A percentile compares a stretch with the other conserved stretches of the same genome.
These are phyloP conservation scores for Ogataea salicorniae DNA, from an alignment of 805 yeast genomes.

Conservation along the genomic window DNA sequence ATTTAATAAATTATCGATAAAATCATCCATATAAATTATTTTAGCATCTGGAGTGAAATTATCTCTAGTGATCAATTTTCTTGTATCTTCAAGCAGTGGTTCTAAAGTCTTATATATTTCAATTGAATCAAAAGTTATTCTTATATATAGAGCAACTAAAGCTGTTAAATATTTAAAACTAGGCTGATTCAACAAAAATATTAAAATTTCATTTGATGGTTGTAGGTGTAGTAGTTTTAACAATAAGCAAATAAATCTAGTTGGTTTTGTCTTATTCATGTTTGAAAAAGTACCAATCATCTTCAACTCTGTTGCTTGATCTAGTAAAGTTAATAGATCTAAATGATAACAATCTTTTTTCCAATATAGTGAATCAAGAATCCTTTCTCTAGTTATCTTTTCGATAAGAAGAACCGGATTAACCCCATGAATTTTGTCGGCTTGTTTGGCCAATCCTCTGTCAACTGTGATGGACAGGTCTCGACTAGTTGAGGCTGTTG, in stretches of 20 bases:
- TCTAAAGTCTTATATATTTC: constrained; percentile 50
- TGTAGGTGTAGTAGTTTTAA: constrained; percentile 72
- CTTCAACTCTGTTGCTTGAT: constrained; percentile 36
- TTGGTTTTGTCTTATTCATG: constrained; percentile 47
- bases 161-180: constrained; percentile 77
- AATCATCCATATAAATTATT: constrained; percentile 64
- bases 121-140: constrained; percentile 41
- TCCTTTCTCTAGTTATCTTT: constrained; percentile 52
- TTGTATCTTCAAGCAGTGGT: constrained; percentile 54
- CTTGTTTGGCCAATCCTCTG: constrained; percentile 30
- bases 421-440: constrained; percentile 34
- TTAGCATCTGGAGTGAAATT: constrained; percentile 31
- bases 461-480: constrained; percentile 26
- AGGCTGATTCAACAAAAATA: constrained; percentile 50
- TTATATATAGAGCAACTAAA: constrained; percentile 58
- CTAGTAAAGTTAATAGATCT: constrained; percentile 39
- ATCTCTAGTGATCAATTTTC: constrained; percentile 56
- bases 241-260: constrained; percentile 70
- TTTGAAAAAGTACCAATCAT: constrained; percentile 43
- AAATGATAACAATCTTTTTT: constrained; percentile 49
- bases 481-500: neutral
- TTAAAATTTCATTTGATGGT: constrained; percentile 56
- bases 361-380: constrained; percentile 54
- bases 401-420: constrained; percentile 50
- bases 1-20: constrained; percentile 55